These are phyloP conservation scores for Kwoniella botswanensis DNA, from an alignment of 768 basidiomycete genomes.

Conservation along the genomic window DNA sequence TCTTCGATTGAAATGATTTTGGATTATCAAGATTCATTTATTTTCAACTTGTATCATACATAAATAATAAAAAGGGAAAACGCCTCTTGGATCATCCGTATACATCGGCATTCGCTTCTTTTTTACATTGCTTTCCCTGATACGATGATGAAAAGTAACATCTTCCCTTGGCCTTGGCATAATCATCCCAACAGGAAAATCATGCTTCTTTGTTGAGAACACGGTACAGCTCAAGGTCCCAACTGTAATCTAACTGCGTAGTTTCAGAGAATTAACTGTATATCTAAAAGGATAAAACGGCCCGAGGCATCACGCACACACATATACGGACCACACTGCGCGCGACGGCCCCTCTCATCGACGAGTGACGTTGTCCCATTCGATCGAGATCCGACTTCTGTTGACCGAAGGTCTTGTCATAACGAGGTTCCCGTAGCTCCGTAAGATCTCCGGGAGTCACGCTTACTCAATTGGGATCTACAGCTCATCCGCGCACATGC, in stretches of 20 bases:
- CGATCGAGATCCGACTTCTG: background rate
- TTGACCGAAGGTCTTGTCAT: background rate
- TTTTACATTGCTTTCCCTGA: background rate
- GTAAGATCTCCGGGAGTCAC: too few relatives aligned
- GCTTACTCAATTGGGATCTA: too few relatives aligned
- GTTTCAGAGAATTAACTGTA: background rate
- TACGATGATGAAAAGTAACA: background rate
- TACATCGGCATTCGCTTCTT: background rate
- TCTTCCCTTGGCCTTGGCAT: too few relatives aligned
- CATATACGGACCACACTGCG: background rate
- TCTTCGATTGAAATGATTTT: background rate
- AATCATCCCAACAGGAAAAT: too few relatives aligned
- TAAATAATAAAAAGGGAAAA: background rate
- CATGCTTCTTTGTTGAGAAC: background rate
- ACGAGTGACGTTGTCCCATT: background rate
- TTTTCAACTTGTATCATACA: background rate
- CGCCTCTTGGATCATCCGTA: background rate
- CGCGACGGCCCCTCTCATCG: background rate
- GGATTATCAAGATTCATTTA: background rate
- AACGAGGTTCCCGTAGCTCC: too few relatives aligned
- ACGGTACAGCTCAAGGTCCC: too few relatives aligned
- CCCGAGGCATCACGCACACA: background rate
- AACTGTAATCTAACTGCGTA: background rate
- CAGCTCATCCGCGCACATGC: too few relatives aligned
- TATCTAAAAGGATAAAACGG: background rate